phyloP scores from a whole-genome alignment of 2,329 filamentous ascomycete species.

The Hymenoscyphus infarciens region DNA sequence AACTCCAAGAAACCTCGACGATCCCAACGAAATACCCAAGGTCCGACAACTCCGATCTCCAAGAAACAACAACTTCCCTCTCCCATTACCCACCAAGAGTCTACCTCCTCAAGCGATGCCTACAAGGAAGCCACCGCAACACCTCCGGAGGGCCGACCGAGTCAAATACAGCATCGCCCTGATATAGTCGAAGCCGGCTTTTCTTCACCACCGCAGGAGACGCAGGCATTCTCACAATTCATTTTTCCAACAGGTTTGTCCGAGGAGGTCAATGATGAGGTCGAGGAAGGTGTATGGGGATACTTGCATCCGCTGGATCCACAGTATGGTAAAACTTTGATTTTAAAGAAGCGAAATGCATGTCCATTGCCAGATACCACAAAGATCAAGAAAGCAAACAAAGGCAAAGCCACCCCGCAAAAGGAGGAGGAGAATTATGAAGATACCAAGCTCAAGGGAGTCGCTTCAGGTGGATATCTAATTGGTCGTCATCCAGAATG shows the following conservation, averaged over 20 bases:
- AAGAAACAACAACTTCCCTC: slow-evolving; percentile 72
- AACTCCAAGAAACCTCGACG: slow-evolving; percentile 77
- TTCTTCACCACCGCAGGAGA: slow-evolving; percentile 67
- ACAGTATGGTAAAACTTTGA: slow-evolving; percentile 64
- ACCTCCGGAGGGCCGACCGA: slow-evolving; percentile 58
- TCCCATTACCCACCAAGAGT: slow-evolving; percentile 68
- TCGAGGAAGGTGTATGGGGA: slow-evolving; percentile 77
- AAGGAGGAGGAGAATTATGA: slow-evolving; percentile 60
- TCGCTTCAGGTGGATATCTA: slow-evolving; percentile 77
- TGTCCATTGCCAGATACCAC: slow-evolving; percentile 58
- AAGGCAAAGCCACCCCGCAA: slow-evolving; percentile 44
- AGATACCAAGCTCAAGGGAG: slow-evolving; percentile 55
- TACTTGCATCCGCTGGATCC: slow-evolving; percentile 82
- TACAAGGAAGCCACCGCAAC: slow-evolving; percentile 70
- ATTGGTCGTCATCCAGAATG: slow-evolving; percentile 93
- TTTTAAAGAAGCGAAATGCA: slow-evolving; percentile 68
- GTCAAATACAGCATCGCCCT: slow-evolving; percentile 44
- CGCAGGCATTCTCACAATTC: slow-evolving; percentile 78
- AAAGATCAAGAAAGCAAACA: slow-evolving; percentile 34
- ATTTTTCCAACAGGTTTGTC: slow-evolving; percentile 68
- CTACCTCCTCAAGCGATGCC: slow-evolving; percentile 52
- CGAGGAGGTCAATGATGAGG: slow-evolving; percentile 82
- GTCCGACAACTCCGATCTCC: slow-evolving; percentile 55
- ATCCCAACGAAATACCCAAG: slow-evolving; percentile 63
- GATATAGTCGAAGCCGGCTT: slow-evolving; percentile 36